These are phyloP conservation scores for Acrocalymma vagum DNA, from an alignment of 2,329 filamentous ascomycete species.

Conservation along the genomic window DNA sequence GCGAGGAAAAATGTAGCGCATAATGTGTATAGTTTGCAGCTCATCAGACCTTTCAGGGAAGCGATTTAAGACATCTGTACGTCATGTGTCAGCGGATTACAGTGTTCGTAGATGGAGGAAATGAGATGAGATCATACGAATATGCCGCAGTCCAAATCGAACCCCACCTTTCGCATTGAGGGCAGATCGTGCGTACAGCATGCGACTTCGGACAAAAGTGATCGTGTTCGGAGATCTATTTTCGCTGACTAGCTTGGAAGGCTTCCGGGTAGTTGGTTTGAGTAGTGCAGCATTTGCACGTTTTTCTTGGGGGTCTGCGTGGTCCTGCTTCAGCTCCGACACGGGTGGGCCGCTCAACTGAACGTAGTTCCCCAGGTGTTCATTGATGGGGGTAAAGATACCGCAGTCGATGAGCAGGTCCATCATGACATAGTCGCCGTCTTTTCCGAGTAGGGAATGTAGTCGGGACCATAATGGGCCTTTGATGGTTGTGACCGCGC, in stretches of 20 bases:
- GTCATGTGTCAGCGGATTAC: constrained; percentile 17
- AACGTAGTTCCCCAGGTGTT: constrained; percentile 71
- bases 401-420: constrained; percentile 79
- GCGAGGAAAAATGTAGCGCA: constrained; percentile 93
- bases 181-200: constrained; percentile 82
- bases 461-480: constrained; percentile 77
- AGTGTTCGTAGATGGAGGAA: constrained; percentile 5
- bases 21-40: constrained; percentile 71
- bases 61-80: constrained; percentile 80
- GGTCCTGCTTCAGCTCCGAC: constrained; percentile 51
- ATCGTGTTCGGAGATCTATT: constrained; percentile 65
- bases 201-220: constrained; percentile 79
- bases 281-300: constrained; percentile 2
- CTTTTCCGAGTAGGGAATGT: constrained; percentile 75
- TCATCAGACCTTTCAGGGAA: constrained; percentile 60
- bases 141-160: constrained; percentile 79
- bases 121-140: constrained; percentile 66
- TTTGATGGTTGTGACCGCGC: constrained; percentile 74
- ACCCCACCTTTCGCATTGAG: constrained; percentile 74
- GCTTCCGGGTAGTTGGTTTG: constrained; percentile 2
- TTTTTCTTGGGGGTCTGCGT: constrained; percentile 9
- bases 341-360: constrained; percentile 79
- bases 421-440: constrained; percentile 80
- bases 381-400: constrained; percentile 72
- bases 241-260: constrained; percentile 12